Evolutionary conservation across 1,284 basidiomycete genomes (phyloP).

Genomic region (Ceratobasidium papillatum): DNA sequence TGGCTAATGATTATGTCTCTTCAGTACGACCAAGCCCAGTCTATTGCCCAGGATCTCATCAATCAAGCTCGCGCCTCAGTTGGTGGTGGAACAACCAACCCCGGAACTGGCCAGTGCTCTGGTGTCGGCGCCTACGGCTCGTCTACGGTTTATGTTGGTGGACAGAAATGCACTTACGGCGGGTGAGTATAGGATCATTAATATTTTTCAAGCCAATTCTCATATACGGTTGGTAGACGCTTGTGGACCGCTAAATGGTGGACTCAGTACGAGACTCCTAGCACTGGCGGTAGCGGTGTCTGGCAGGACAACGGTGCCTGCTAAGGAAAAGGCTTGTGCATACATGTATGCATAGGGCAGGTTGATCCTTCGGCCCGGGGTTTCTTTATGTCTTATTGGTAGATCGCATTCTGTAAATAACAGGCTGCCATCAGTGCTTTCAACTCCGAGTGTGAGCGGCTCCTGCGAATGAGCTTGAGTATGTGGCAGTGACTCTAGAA

Average conservation of each 20-base stretch:
- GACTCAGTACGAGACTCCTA: constrained; percentile 46
- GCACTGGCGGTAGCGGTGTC: constrained; percentile 38
- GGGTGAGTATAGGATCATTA: neutral
- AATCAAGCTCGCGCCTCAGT: constrained; percentile 10
- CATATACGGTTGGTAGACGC: neutral
- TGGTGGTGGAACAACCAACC: constrained; percentile 25
- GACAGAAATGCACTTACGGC: constrained; percentile 44
- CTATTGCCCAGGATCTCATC: constrained; percentile 19
- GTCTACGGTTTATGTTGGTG: constrained; percentile 44
- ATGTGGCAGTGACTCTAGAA: no score
- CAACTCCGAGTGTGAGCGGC: neutral
- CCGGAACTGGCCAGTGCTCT: constrained; percentile 30
- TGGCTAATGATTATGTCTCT: neutral
- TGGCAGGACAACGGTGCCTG: constrained; percentile 31
- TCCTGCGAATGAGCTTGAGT: no score
- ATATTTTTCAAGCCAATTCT: neutral
- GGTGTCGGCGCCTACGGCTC: constrained; percentile 39
- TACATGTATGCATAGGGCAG: neutral
- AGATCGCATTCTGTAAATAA: neutral
- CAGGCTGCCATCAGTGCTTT: neutral
- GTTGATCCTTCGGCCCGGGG: constrained; percentile 5
- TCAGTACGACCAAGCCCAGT: constrained; percentile 35
- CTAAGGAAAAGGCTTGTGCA: constrained; percentile 1
- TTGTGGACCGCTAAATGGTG: constrained; percentile 45
- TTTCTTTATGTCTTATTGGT: neutral